phyloP scores from a whole-genome alignment of 768 basidiomycete genomes.

The Sistotremastrum suecicum region DNA sequence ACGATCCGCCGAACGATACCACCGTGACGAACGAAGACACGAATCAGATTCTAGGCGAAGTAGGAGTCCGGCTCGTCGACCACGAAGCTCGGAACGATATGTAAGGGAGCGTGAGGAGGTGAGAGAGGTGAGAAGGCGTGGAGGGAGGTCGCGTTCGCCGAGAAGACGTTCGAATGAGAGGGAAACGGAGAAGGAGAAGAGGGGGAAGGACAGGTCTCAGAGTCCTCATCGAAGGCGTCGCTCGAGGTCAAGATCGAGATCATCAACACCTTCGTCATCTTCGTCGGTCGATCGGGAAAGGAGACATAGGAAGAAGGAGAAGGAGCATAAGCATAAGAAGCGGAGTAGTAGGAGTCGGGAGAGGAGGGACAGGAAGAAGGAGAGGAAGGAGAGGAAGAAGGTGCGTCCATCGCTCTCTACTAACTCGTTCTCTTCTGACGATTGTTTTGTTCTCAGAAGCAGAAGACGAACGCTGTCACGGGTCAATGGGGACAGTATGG shows the following conservation, averaged over 20 bases:
- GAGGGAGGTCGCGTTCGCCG: neutral
- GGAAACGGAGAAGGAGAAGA: conserved; percentile 14
- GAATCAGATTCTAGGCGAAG: too few relatives aligned
- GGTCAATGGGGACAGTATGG: conserved; percentile 88
- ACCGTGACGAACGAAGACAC: too few relatives aligned
- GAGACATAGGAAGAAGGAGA: conserved; percentile 31
- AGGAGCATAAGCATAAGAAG: conserved; percentile 32
- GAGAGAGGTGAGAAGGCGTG: too few relatives aligned
- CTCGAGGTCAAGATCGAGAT: conserved; percentile 23
- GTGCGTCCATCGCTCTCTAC: too few relatives aligned
- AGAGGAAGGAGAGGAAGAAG: conserved; percentile 24
- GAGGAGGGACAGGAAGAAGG: conserved; percentile 21
- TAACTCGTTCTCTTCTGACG: too few relatives aligned
- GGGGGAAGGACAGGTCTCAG: too few relatives aligned
- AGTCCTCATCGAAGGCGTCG: conserved; percentile 21
- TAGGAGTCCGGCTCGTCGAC: too few relatives aligned
- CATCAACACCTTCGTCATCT: conserved; percentile 9
- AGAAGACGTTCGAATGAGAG: conserved; percentile 10
- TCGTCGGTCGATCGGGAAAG: conserved; percentile 11
- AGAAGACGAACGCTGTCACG: conserved; percentile 37
- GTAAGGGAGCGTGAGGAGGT: too few relatives aligned
- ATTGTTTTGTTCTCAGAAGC: too few relatives aligned
- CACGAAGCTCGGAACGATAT: too few relatives aligned
- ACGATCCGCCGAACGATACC: too few relatives aligned
- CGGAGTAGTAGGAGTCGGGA: conserved; percentile 29